phyloP scores from a whole-genome alignment of 805 yeast genomes.

The Candida railenensis region DNA sequence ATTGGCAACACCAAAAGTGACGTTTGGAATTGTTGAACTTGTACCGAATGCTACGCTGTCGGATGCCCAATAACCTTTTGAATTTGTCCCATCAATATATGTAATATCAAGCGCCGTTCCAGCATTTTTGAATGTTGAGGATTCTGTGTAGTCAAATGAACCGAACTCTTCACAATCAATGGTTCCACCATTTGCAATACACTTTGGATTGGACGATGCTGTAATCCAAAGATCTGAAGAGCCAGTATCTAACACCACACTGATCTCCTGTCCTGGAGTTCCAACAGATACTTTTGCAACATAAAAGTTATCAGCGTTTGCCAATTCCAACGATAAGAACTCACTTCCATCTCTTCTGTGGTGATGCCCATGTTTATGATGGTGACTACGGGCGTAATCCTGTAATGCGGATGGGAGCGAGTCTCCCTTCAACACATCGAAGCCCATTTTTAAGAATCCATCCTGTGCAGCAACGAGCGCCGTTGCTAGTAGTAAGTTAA shows the following conservation, averaged over 20 bases:
- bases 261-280: slow-evolving; percentile 17
- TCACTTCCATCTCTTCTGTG: slow-evolving; percentile 5
- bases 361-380: background rate
- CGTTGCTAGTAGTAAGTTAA: slow-evolving; percentile 3
- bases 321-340: slow-evolving; percentile 4
- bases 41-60: slow-evolving; percentile 14
- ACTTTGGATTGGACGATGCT: slow-evolving; percentile 18
- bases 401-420: slow-evolving; percentile 17
- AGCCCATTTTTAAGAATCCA: slow-evolving; percentile 22
- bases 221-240: slow-evolving; percentile 32
- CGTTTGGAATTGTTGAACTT: slow-evolving; percentile 9
- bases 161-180: slow-evolving; percentile 20
- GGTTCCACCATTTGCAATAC: slow-evolving; percentile 20
- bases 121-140: slow-evolving; percentile 14
- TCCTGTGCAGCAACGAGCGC: slow-evolving; percentile 13
- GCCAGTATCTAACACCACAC: slow-evolving; percentile 32
- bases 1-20: slow-evolving; percentile 18
- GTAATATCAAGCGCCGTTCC: slow-evolving; percentile 11
- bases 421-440: slow-evolving; percentile 22
- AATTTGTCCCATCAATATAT: slow-evolving; percentile 15
- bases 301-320: slow-evolving; percentile 15
- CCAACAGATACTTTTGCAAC: slow-evolving; percentile 17
- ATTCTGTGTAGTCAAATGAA: slow-evolving; percentile 16
- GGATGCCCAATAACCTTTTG: slow-evolving; percentile 17
- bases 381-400: slow-evolving; percentile 9